A percentile compares a stretch with the other conserved stretches of the same genome.
Evolutionary conservation across 192 early-diverging fungal genomes (phyloP).

Genomic region (Dimargaris verticillata): DNA sequence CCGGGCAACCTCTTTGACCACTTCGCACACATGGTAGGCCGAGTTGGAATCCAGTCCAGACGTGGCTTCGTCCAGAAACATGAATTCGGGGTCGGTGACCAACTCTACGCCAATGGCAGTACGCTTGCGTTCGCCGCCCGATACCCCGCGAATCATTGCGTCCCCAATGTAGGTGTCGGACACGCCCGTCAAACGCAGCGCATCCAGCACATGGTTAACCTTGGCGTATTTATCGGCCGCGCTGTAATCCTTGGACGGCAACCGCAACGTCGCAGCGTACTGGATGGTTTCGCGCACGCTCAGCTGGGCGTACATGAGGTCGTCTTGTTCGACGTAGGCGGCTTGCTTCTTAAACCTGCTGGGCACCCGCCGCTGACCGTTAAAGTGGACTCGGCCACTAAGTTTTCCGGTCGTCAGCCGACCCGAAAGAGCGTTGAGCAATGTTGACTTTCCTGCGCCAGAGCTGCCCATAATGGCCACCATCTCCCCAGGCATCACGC

Average conservation of each 20-base stretch:
- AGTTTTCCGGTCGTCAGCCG: slow-evolving; percentile 39
- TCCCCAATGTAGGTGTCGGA: slow-evolving; percentile 36
- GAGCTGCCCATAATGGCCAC: slow-evolving; percentile 83
- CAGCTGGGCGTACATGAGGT: slow-evolving; percentile 35
- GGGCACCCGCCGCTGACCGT: slow-evolving; percentile 27
- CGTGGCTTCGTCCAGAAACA: slow-evolving; percentile 37
- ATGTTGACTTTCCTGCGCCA: slow-evolving; percentile 78
- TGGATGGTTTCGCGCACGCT: slow-evolving; percentile 63
- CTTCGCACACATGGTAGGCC: slow-evolving; percentile 41
- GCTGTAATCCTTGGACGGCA: slow-evolving; percentile 36
- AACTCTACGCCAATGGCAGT: slow-evolving; percentile 29
- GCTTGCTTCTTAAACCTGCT: slow-evolving; percentile 25
- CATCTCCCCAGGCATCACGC: slow-evolving; percentile 49
- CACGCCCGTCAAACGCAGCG: slow-evolving; percentile 43
- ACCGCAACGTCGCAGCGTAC: slow-evolving; percentile 56
- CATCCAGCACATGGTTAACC: slow-evolving; percentile 45
- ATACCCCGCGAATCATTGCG: slow-evolving; percentile 26
- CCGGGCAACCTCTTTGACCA: slow-evolving; percentile 40
- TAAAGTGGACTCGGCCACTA: slow-evolving; percentile 31
- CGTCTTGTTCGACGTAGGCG: slow-evolving; percentile 32
- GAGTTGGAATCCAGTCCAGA: slow-evolving; percentile 56
- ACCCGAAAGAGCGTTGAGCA: slow-evolving; percentile 62
- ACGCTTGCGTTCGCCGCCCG: slow-evolving; percentile 37
- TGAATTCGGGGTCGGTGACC: too few species aligned
- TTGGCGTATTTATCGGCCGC: slow-evolving; percentile 28